A percentile compares a stretch with the other conserved stretches of the same genome.
These are phyloP conservation scores for Wallemia hederae DNA, from an alignment of 1,284 basidiomycete species.

Conservation along the genomic window DNA sequence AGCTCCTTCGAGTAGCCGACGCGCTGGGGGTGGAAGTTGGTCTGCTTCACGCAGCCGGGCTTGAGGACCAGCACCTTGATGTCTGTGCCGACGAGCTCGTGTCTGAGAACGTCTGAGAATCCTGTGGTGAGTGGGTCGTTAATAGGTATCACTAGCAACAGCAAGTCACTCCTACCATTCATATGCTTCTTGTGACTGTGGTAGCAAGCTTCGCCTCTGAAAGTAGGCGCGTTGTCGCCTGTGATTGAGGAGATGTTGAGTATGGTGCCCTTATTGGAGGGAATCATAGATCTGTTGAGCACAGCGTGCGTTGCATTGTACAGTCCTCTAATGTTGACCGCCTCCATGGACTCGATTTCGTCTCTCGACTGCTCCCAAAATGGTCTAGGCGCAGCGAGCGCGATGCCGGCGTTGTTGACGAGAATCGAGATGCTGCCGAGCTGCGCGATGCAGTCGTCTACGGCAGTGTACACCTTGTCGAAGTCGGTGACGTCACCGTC, in stretches of 20 bases:
- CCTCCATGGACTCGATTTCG: neutral
- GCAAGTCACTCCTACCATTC: too few species aligned
- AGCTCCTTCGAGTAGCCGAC: neutral
- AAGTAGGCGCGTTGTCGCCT: neutral
- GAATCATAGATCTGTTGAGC: neutral
- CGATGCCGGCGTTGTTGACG: constrained; percentile 4
- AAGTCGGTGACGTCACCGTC: constrained; percentile 2
- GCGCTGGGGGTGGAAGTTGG: neutral
- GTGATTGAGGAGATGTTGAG: neutral
- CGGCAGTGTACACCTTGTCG: constrained; percentile 1
- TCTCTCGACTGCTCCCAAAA: neutral
- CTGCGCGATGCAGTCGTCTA: neutral
- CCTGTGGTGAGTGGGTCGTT: too few species aligned
- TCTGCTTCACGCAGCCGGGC: neutral
- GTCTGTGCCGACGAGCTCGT: neutral
- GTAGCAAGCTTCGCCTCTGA: neutral
- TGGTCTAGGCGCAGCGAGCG: neutral
- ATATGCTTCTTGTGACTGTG: neutral
- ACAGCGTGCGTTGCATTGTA: neutral
- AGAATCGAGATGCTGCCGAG: constrained; percentile 1
- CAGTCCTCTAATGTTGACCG: neutral
- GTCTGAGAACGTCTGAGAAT: neutral
- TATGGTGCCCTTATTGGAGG: neutral
- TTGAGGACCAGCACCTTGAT: neutral
- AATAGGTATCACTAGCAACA: too few species aligned